Evolutionary conservation across 2,329 filamentous ascomycete genomes (phyloP), one percentile per base, ranked within the genome.

Genomic region (Hypoxylon sp.): DNA sequence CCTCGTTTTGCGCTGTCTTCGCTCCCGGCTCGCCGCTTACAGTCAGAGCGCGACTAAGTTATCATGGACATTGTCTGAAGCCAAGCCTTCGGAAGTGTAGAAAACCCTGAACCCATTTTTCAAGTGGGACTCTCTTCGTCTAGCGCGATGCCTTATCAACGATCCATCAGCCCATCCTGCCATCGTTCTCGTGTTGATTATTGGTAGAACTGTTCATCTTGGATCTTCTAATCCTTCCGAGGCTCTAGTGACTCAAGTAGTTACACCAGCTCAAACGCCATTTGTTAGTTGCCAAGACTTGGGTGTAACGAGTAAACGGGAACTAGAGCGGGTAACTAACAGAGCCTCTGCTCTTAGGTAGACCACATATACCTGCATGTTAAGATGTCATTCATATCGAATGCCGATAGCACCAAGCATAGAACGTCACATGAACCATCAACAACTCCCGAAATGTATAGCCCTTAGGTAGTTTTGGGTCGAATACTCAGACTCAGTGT

Each of bases 11-110:
- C 18, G 8, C 7, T 41, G 33, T 20, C 15, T 48, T 18, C 51
- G 17, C 31, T 58, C 38, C 55, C 50, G 51, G 8, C 15, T 6
- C 24, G 4, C 29, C 21, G 20, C 20, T 17, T 13, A n/a, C 21
- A 20, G 9, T 49, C 27, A 26, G 21, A 38, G 35, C 37, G n/a
- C 23, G 55, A 23, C 26, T 46, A 26, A 59, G 27, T 18, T 40
- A 8, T 9, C 3, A 17, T 18, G 7, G 17, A 23, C 18, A 18
- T n/a, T n/a, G 23, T 21, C 18, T 33, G n/a, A 24, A 18, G 31
- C 17, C 5, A 20, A n/a, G 20, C 33, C 20, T 42, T 41, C 47
- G 3, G n/a, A 9, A 33, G 15, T 29, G 27, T 45, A 20, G 47
- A 31, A 9, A 8, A n/a, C n/a, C 10, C 18, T 40, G 31, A 33